These are phyloP conservation scores for Rubia yunnanensis DNA, from an alignment of 257 asterid species.

Conservation along the genomic window DNA sequence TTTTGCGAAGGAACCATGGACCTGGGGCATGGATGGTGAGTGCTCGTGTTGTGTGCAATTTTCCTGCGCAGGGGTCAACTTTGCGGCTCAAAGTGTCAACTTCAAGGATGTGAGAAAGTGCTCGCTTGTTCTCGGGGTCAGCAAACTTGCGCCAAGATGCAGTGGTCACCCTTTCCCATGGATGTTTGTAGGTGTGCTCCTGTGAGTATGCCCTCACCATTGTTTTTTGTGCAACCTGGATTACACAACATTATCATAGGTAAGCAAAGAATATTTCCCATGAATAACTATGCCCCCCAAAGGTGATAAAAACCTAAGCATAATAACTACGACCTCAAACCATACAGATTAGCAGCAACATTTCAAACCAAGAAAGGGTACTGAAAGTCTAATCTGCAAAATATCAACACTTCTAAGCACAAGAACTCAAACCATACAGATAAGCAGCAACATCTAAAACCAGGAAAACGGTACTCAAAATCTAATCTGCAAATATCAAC, in stretches of 20 bases:
- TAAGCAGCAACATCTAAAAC: not conserved
- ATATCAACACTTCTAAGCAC: no score
- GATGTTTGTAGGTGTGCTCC: slow-evolving; percentile 91
- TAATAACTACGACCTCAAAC: not conserved
- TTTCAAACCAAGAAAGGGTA: not conserved
- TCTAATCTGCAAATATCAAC: not conserved
- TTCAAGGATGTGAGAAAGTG: slow-evolving; percentile 74
- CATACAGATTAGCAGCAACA: not conserved
- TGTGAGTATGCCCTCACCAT: slow-evolving; percentile 95
- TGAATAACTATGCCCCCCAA: not conserved
- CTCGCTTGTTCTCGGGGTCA: slow-evolving; percentile 82
- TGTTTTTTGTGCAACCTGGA: slow-evolving; percentile 2
- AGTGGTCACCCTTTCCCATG: slow-evolving; percentile 92
- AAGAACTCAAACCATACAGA: not conserved
- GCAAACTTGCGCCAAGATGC: slow-evolving; percentile 97
- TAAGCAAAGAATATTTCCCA: not conserved
- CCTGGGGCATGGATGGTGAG: slow-evolving; percentile 88
- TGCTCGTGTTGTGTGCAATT: slow-evolving; percentile 77
- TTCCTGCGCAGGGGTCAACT: slow-evolving; percentile 59
- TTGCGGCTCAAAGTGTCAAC: slow-evolving; percentile 83
- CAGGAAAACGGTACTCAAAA: not conserved
- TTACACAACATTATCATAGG: not conserved
- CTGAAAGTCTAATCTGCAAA: not conserved
- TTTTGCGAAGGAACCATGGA: slow-evolving; percentile 86
- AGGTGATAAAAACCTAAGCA: not conserved